Evolutionary conservation across 2,329 filamentous ascomycete genomes (phyloP), one percentile per base, ranked within the genome.

Genomic region (Clonostachys rhizophaga): DNA sequence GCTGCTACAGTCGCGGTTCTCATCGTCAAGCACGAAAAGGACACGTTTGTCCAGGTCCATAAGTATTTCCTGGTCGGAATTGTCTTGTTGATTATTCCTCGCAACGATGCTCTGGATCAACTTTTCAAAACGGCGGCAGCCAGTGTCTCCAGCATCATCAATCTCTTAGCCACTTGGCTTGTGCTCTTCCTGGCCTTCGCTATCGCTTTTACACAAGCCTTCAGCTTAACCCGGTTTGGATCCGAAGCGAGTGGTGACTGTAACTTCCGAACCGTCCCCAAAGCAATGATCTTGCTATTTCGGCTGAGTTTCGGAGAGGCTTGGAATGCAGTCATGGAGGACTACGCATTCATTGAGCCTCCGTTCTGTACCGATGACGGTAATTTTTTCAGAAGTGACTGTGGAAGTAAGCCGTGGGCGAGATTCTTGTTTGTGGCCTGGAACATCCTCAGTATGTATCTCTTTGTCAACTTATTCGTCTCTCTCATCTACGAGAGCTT

Each of bases 381-480:
- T 1, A 77, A 78, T 37, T 96, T 96, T 66, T 92, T 91, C 58
- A 72, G 88, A 40, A 94, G 90, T 58, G 95, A 99, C 67, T 99
- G 94, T 60, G 94, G 94, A 49, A 96, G 92, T 68, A 80, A 84
- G 44, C 79, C 83, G 37, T 99, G 94, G 91, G 91, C 94, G 8
- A 79, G 91, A 45, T 82, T 84, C 34, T 75, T 99, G 10, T 99
- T 99, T 71, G 91, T 97, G 49, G 83, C 87, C 5, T 99, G 94
- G 94, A 99, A 99, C 72, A 92, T 99, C 58, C 79, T 99, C 67
- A 97, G 92, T 87, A 99, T 99, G 94, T 99, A 99, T 70, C 95
- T 99, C 59, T 99, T 99, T 60, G 92, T 97, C 61, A 96, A 92
- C 61, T 72, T 99, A 62, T 99, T 99, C 66, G 92, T 99, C 49